A percentile compares a stretch with the other conserved stretches of the same genome.
Conservation (phyloP, 2,329 filamentous ascomycete species). For the Emericellopsis cladophorae region DNA sequence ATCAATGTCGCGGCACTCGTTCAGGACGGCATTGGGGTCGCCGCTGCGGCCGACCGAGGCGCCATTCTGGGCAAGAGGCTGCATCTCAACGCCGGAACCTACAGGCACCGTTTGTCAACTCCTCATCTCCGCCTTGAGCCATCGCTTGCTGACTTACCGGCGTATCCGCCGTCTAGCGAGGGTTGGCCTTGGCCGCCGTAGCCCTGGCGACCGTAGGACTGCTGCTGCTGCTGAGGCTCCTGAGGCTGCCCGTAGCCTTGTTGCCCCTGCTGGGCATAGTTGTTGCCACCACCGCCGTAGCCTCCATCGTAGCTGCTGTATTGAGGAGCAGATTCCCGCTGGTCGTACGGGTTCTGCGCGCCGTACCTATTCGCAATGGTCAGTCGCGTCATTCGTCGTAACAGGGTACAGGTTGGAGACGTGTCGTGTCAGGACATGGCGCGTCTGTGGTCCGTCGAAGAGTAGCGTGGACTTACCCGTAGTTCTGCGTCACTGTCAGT, state of each 20-base stretch:
- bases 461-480: conserved; percentile 2
- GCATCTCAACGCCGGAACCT: conserved; percentile 57
- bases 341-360: conserved; percentile 45
- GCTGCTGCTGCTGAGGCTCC: not conserved
- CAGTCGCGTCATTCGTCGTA: conserved; percentile 10
- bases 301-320: conserved; percentile 21
- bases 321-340: conserved; percentile 26
- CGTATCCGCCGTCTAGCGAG: conserved; percentile 14
- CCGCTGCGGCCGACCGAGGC: conserved; percentile 26
- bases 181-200: conserved; percentile 1
- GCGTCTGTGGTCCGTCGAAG: not conserved
- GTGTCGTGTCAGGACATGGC: not conserved
- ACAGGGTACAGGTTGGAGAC: no score
- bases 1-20: conserved; percentile 74
- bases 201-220: not conserved
- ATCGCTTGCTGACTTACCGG: conserved; percentile 10
- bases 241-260: not conserved
- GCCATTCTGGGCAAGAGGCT: conserved; percentile 43
- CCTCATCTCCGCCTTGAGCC: not conserved
- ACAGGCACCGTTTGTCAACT: not conserved
- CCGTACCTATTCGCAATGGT: conserved; percentile 34
- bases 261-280: conserved; percentile 2
- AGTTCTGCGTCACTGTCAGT: conserved; percentile 5
- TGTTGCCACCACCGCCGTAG: conserved; percentile 9
- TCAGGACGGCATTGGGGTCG: conserved; percentile 67